phyloP scores from a whole-genome alignment of 179 eudicot genomes.

The Corrigiola litoralis region DNA sequence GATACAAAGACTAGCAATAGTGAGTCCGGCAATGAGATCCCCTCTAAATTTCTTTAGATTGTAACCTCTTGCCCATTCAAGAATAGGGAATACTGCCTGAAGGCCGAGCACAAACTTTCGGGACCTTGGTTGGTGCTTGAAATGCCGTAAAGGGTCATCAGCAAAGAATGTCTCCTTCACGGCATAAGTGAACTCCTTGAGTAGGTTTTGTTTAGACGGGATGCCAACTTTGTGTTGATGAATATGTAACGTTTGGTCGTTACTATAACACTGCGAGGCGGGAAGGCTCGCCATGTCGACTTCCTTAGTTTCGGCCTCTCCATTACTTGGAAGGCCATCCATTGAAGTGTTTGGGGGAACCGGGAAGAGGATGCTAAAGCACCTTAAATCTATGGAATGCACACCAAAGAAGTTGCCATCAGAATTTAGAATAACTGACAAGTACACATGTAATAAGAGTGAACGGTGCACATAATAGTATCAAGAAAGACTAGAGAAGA shows the following conservation, averaged over 20 bases:
- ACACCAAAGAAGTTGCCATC: slow-evolving; percentile 7
- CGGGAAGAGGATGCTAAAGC: neutral
- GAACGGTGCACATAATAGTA: neutral
- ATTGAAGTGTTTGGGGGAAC: slow-evolving; percentile 33
- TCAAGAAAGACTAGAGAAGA: neutral
- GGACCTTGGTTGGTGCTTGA: slow-evolving; percentile 55
- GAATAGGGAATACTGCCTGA: slow-evolving; percentile 57
- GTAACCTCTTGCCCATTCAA: slow-evolving; percentile 50
- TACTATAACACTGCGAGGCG: slow-evolving; percentile 26
- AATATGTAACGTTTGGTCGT: slow-evolving; percentile 27
- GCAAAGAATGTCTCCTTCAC: slow-evolving; percentile 68
- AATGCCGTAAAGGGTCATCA: slow-evolving; percentile 72
- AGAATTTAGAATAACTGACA: slow-evolving; percentile 12
- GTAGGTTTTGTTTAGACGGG: slow-evolving; percentile 54
- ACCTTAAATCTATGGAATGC: slow-evolving; percentile 8
- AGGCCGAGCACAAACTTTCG: slow-evolving; percentile 51
- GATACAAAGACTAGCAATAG: slow-evolving; percentile 68
- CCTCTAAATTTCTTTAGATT: slow-evolving; percentile 40
- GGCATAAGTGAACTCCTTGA: slow-evolving; percentile 42
- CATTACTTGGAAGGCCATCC: slow-evolving; percentile 27
- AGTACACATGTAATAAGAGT: neutral
- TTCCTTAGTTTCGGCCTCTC: slow-evolving; percentile 28
- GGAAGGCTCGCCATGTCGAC: slow-evolving; percentile 28
- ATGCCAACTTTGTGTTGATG: slow-evolving; percentile 65
- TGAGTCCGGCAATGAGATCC: slow-evolving; percentile 56